Conservation (phyloP, 495 filamentous ascomycete species). For the Bacidia rubella region DNA sequence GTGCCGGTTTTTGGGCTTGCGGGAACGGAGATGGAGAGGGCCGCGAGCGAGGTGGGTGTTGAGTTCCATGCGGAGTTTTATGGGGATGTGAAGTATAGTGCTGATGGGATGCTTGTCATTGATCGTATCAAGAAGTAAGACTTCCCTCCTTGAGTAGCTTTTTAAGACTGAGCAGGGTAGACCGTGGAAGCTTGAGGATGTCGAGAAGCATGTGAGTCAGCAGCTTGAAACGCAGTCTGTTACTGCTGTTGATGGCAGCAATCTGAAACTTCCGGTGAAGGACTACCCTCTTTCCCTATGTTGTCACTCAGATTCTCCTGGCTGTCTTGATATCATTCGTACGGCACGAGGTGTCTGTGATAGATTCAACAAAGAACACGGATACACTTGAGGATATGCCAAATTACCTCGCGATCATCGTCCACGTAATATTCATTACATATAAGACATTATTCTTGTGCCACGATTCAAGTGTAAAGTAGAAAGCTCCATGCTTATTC, state of each 20-base stretch:
- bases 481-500: too few species aligned
- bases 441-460: too few species aligned
- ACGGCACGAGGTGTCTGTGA: conserved; percentile 29
- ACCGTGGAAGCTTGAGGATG: conserved; percentile 33
- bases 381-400: conserved; percentile 10
- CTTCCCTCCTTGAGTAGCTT: not conserved
- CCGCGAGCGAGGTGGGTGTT: conserved; percentile 37
- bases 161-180: conserved; percentile 10
- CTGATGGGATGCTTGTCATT: conserved; percentile 35
- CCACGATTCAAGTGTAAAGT: too few species aligned
- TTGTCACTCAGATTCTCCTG: conserved; percentile 42
- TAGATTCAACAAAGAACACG: conserved; percentile 28
- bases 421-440: too few species aligned
- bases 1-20: conserved; percentile 43
- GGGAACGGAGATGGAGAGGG: conserved; percentile 39
- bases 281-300: conserved; percentile 37
- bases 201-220: conserved; percentile 32
- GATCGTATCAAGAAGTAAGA: conserved; percentile 41
- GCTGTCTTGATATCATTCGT: conserved; percentile 37
- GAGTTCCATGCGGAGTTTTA: conserved; percentile 46
- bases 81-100: conserved; percentile 44
- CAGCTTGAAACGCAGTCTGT: conserved; percentile 34
- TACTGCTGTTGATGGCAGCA: conserved; percentile 31
- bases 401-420: too few species aligned
- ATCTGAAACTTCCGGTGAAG: conserved; percentile 31